phyloP scores from a whole-genome alignment of 805 yeast genomes.

The Ogataea pilisensis region DNA sequence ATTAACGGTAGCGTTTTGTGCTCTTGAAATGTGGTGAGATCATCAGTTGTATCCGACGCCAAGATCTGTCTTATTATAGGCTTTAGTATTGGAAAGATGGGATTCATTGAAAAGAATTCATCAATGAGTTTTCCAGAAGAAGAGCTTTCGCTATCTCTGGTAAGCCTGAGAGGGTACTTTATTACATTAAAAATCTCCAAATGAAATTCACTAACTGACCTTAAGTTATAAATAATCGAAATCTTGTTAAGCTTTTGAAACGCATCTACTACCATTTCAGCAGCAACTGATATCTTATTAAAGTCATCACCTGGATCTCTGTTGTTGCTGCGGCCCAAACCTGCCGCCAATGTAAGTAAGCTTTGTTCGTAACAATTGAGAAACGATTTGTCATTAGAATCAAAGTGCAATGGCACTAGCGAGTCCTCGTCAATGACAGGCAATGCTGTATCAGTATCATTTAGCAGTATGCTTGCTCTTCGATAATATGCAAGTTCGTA shows the following conservation, averaged over 20 bases:
- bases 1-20: too few species aligned
- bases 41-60: slow-evolving; percentile 2
- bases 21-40: too few species aligned
- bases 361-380: slow-evolving; percentile 19
- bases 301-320: slow-evolving; percentile 5
- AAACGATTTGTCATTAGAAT: slow-evolving; percentile 17
- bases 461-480: slow-evolving; percentile 14
- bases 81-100: slow-evolving; percentile 25
- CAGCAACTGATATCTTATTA: slow-evolving; percentile 6
- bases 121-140: slow-evolving; percentile 12
- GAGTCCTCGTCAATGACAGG: slow-evolving; percentile 7
- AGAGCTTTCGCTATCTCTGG: too few species aligned
- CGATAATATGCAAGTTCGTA: slow-evolving; percentile 18
- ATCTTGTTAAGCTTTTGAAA: slow-evolving; percentile 14
- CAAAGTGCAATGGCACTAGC: slow-evolving; percentile 13
- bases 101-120: slow-evolving; percentile 21
- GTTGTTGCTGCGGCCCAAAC: neutral
- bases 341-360: slow-evolving; percentile 14
- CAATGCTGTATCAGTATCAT: slow-evolving; percentile 14
- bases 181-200: slow-evolving; percentile 17
- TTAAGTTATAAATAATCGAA: slow-evolving; percentile 16
- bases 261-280: slow-evolving; percentile 13
- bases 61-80: slow-evolving; percentile 16
- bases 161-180: slow-evolving; percentile 12
- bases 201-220: slow-evolving; percentile 18